Evolutionary conservation across 495 filamentous ascomycete species (phyloP).

Genomic region (Oidiodendron maius): DNA sequence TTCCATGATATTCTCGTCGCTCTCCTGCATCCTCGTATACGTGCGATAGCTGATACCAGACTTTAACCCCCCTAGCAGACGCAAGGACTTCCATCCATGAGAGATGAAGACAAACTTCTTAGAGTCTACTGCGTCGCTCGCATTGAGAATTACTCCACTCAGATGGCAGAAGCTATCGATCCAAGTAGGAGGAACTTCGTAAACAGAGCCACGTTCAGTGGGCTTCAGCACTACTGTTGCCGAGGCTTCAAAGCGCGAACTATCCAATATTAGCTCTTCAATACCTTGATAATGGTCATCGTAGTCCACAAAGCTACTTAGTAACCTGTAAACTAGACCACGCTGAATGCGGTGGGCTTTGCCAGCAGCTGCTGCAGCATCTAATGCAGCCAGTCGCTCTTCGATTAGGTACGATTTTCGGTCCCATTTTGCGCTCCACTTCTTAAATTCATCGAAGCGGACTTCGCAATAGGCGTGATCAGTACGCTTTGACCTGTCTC

Average conservation of each 20-base stretch:
- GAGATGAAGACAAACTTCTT: slow-evolving; percentile 68
- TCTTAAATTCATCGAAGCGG: slow-evolving; percentile 33
- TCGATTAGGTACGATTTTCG: slow-evolving; percentile 48
- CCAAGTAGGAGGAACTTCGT: slow-evolving; percentile 62
- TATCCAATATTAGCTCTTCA: slow-evolving; percentile 70
- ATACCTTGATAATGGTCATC: slow-evolving; percentile 61
- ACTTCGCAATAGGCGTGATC: slow-evolving; percentile 51
- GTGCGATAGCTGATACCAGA: slow-evolving; percentile 59
- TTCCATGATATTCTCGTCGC: slow-evolving; percentile 36
- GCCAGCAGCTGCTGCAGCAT: slow-evolving; percentile 47
- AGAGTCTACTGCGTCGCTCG: slow-evolving; percentile 63
- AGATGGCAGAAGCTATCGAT: slow-evolving; percentile 64
- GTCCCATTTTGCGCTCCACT: slow-evolving; percentile 49
- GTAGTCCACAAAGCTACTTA: slow-evolving; percentile 63
- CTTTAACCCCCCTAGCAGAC: slow-evolving; percentile 57
- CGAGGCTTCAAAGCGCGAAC: slow-evolving; percentile 62
- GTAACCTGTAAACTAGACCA: slow-evolving; percentile 68
- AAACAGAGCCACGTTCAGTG: slow-evolving; percentile 50
- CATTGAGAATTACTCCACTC: slow-evolving; percentile 76
- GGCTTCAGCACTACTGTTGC: slow-evolving; percentile 60
- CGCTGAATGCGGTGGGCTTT: slow-evolving; percentile 39
- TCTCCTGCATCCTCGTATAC: slow-evolving; percentile 62
- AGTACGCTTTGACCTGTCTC: slow-evolving; percentile 16
- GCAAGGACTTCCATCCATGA: slow-evolving; percentile 71
- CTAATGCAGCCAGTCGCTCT: slow-evolving; percentile 41